phyloP scores from a whole-genome alignment of 2,329 filamentous ascomycete genomes.

The Ascochyta rabiei region DNA sequence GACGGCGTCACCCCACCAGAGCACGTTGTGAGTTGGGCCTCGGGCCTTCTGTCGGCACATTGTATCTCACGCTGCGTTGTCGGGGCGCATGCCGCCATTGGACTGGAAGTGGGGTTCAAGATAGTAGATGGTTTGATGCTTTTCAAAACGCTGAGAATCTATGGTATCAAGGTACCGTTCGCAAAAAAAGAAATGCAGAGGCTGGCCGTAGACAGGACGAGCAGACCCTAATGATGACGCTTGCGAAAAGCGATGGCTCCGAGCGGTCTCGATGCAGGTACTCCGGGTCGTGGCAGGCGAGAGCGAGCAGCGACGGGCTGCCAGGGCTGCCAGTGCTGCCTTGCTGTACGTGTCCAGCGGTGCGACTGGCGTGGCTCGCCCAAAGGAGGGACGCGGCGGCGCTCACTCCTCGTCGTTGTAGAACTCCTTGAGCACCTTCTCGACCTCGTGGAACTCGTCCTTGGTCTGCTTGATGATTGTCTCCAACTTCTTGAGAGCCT shows the following conservation, averaged over 20 bases:
- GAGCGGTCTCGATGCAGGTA: constrained; percentile 7
- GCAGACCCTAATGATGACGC: constrained; percentile 11
- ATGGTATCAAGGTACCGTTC: constrained; percentile 17
- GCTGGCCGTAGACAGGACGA: constrained; percentile 10
- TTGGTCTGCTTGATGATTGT: constrained; percentile 75
- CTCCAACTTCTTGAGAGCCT: constrained; percentile 70
- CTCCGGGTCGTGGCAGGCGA: not conserved
- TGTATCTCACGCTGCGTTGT: not conserved
- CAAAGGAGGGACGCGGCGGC: not conserved
- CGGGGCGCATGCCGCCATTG: constrained; percentile 3
- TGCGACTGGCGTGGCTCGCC: constrained; percentile 5
- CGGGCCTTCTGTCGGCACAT: constrained; percentile 9
- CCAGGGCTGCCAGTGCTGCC: constrained; percentile 3
- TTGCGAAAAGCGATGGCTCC: not conserved
- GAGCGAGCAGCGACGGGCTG: not conserved
- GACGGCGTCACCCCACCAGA: constrained; percentile 7
- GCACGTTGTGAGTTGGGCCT: constrained; percentile 6
- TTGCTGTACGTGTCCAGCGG: constrained; percentile 9
- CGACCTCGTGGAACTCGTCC: constrained; percentile 75
- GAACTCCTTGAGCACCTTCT: constrained; percentile 72
- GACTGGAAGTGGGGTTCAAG: not conserved
- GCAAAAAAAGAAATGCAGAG: constrained; percentile 8
- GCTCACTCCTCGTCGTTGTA: constrained; percentile 60
- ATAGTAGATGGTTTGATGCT: constrained; percentile 10
- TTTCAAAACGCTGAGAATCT: constrained; percentile 19